Evolutionary conservation across 345 rosid genomes (phyloP), one percentile per base, ranked within the genome.

Genomic region (Gossypium anomalum): DNA sequence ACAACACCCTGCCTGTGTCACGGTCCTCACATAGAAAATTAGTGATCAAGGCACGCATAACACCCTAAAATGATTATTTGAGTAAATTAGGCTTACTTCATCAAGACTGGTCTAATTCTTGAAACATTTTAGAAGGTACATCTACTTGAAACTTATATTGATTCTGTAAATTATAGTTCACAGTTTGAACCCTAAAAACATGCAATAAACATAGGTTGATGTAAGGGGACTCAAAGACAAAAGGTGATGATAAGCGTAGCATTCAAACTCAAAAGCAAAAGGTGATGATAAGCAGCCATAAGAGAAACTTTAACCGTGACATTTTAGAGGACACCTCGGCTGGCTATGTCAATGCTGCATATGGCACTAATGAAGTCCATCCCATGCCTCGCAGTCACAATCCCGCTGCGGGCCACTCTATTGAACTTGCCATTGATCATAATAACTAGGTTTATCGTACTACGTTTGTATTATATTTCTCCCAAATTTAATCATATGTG

Each of bases 351-450:
- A 5, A 14, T 57, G 25, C n/a, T 14, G 44, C 63, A 0, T 66
- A 22, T 1, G 62, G 58, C 0, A 51, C 49, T 4, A 78, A 87
- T 44, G 87, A 70, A 75, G 81, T 78, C 78, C 86, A 82, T 22
- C 83, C 90, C 65, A 87, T 86, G 0, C 71, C 75, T 14, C 90
- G 87, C 0, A 86, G 90, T 14, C 85, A 85, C 78, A 89, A 90
- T 45, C 90, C 90, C 12, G 86, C 89, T 0, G 87, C 80, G 0
- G 89, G 89, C 16, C 92, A 89, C 77, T 81, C 83, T 17, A 74
- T 22, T 2, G 85, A 82, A 47, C 84, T 86, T 1, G 20, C 48
- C 22, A 67, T 38, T 19, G 17, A 48, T 14, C 41, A 38, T 19
- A 65, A 67, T 12, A 52, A 72, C 67, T 79, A 67, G 49, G 57